phyloP scores from a whole-genome alignment of 78 protist species.

The Pigoraptor vietnamica region DNA sequence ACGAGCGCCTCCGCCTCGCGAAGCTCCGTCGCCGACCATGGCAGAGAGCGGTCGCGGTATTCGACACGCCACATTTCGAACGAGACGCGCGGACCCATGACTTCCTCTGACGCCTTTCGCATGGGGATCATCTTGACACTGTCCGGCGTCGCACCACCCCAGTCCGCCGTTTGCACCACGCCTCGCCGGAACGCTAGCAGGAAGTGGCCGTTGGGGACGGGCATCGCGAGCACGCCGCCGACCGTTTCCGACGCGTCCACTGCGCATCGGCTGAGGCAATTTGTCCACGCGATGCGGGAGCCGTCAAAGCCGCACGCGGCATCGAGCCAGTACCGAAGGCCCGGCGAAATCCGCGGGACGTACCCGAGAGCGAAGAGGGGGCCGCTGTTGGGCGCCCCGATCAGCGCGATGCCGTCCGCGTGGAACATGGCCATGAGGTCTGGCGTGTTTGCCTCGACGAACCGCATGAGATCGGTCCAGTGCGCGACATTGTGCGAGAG shows the following conservation, averaged over 20 bases:
- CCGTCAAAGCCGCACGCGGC: neutral
- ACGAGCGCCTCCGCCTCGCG: neutral
- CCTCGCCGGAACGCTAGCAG: neutral
- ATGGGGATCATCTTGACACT: neutral
- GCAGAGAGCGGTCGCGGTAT: neutral
- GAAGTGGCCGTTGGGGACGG: neutral
- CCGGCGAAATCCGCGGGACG: neutral
- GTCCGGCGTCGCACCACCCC: neutral
- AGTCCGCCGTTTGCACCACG: neutral
- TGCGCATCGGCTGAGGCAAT: neutral
- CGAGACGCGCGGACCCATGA: neutral
- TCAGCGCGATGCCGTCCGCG: neutral
- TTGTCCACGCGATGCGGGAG: neutral
- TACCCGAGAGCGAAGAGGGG: neutral
- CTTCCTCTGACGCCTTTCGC: neutral
- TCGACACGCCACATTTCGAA: neutral
- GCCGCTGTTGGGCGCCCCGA: neutral
- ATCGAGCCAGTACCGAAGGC: neutral
- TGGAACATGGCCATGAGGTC: neutral
- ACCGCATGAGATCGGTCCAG: neutral
- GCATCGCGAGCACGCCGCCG: neutral
- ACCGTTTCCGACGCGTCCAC: neutral
- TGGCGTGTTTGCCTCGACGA: neutral
- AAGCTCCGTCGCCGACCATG: neutral
- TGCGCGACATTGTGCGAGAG: neutral